phyloP scores from a whole-genome alignment of 2,329 filamentous ascomycete species.

The Arthrinium puccinioides region DNA sequence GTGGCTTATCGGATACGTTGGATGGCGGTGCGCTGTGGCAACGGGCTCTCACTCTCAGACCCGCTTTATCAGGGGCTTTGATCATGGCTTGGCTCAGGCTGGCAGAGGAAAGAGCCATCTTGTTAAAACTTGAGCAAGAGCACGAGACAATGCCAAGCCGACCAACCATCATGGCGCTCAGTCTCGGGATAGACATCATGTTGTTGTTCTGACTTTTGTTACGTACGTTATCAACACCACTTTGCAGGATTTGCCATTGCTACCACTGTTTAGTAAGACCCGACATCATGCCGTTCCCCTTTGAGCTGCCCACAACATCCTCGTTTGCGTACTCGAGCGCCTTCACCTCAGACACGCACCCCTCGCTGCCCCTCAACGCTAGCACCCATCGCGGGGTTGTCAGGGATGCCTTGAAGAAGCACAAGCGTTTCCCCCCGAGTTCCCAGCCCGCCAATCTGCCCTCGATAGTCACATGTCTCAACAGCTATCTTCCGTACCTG shows the following conservation, averaged over 20 bases:
- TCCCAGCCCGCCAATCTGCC: constrained; percentile 66
- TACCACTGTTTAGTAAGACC: constrained; percentile 12
- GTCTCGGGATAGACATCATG: too few species aligned
- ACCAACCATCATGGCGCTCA: too few species aligned
- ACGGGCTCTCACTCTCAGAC: too few species aligned
- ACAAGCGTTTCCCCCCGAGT: constrained; percentile 74
- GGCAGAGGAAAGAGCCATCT: too few species aligned
- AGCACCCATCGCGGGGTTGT: constrained; percentile 80
- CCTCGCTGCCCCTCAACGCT: constrained; percentile 75
- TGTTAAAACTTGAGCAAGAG: too few species aligned
- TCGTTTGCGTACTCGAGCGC: constrained; percentile 73
- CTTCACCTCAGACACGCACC: constrained; percentile 76
- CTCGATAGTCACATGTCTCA: constrained; percentile 60
- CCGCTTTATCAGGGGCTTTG: too few species aligned
- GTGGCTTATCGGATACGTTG: too few species aligned
- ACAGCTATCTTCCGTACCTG: constrained; percentile 77
- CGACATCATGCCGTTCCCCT: constrained; percentile 83
- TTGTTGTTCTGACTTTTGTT: too few species aligned
- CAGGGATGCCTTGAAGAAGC: constrained; percentile 75
- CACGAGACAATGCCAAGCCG: too few species aligned
- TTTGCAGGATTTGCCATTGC: not conserved
- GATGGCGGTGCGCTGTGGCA: too few species aligned
- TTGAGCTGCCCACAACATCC: constrained; percentile 82
- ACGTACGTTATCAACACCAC: not conserved
- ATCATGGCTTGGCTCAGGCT: too few species aligned